These are phyloP conservation scores for Boletus mariae DNA, from an alignment of 1,284 basidiomycete genomes.

Conservation along the genomic window DNA sequence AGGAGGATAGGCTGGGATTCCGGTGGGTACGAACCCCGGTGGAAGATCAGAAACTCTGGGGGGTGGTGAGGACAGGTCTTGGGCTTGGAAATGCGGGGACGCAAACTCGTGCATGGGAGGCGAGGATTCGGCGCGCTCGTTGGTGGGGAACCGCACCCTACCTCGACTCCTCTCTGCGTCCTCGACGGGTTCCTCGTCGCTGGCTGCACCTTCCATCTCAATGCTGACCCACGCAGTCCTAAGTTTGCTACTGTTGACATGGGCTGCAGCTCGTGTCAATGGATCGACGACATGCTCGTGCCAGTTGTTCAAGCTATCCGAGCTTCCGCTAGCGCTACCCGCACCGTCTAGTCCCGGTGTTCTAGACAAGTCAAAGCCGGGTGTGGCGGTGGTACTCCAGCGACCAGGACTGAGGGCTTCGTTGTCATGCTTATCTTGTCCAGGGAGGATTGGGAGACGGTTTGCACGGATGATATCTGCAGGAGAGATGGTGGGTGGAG, in stretches of 20 bases:
- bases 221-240: slow-evolving; percentile 29
- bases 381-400: slow-evolving; percentile 66
- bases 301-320: slow-evolving; percentile 21
- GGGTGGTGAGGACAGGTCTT: slow-evolving; percentile 12
- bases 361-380: slow-evolving; percentile 39
- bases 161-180: slow-evolving; percentile 9
- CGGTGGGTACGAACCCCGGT: slow-evolving; percentile 26
- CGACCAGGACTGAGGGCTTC: slow-evolving; percentile 45
- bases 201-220: slow-evolving; percentile 24
- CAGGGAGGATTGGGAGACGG: slow-evolving; percentile 16
- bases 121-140: slow-evolving; percentile 5
- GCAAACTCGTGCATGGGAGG: slow-evolving; percentile 14
- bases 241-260: slow-evolving; percentile 6
- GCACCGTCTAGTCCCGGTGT: slow-evolving; percentile 7
- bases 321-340: slow-evolving; percentile 14
- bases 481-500: slow-evolving; percentile 27
- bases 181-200: slow-evolving; percentile 20
- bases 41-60: slow-evolving; percentile 19
- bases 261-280: slow-evolving; percentile 3
- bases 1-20: slow-evolving; percentile 7
- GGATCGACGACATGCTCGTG: slow-evolving; percentile 26
- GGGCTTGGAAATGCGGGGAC: slow-evolving; percentile 12
- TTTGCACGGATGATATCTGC: slow-evolving; percentile 34
- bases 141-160: slow-evolving; percentile 14
- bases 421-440: slow-evolving; percentile 25